phyloP scores from a whole-genome alignment of 23 red algal species.

The Chondrus crispus region DNA sequence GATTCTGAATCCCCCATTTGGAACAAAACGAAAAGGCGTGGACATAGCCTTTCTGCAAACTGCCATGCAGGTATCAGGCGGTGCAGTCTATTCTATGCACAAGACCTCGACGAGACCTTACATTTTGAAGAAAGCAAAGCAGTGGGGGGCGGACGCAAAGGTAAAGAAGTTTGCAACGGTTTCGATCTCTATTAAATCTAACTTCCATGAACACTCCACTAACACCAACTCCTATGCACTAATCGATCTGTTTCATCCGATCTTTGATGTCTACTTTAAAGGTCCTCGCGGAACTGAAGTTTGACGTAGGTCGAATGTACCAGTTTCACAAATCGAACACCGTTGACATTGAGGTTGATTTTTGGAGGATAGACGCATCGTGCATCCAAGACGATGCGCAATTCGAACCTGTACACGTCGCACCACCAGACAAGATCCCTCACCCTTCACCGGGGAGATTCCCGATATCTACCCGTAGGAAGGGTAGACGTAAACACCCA shows the following conservation, averaged over 20 bases:
- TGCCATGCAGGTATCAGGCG: conserved; percentile 5
- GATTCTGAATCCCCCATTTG: conserved; percentile 97
- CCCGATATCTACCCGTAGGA: too few species aligned
- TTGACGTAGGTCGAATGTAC: conserved; percentile 69
- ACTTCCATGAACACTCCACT: too few species aligned
- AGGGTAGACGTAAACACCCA: too few species aligned
- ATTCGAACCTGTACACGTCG: too few species aligned
- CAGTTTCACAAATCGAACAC: conserved; percentile 58
- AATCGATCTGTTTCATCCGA: not conserved
- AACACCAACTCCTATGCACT: too few species aligned
- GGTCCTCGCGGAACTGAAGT: conserved; percentile 75
- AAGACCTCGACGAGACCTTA: conserved; percentile 85
- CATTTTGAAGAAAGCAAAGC: conserved; percentile 15
- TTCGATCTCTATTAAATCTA: too few species aligned
- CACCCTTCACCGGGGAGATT: too few species aligned
- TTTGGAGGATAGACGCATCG: conserved; percentile 68
- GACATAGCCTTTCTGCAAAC: conserved; percentile 75
- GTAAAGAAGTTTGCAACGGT: too few species aligned
- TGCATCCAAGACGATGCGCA: not conserved
- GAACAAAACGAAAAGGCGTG: conserved; percentile 71
- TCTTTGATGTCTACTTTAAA: not conserved
- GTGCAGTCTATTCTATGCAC: conserved; percentile 89
- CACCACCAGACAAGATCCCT: too few species aligned
- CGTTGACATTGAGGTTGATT: conserved; percentile 80
- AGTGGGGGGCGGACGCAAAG: conserved; percentile 18